Evolutionary conservation across 2,329 filamentous ascomycete species (phyloP).

Genomic region (Helicocarpus griseus): DNA sequence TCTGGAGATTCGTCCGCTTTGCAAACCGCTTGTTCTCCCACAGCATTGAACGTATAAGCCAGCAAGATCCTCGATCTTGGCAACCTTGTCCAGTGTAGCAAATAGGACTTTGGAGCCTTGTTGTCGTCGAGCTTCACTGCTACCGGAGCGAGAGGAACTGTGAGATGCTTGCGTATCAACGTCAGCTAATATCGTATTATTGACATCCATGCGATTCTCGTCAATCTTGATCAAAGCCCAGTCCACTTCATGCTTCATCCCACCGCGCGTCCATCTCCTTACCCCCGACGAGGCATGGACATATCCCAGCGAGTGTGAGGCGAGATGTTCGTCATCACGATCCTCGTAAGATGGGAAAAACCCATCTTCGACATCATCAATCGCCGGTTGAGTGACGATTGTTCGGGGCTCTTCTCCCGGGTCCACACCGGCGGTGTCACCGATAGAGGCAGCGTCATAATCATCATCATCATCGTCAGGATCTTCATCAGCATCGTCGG

Average conservation of each 20-base stretch:
- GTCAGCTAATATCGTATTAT: slow-evolving; percentile 52
- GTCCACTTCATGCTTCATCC: slow-evolving; percentile 81
- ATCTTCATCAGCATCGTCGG: slow-evolving; percentile 43
- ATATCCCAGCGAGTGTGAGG: slow-evolving; percentile 70
- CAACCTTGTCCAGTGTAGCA: slow-evolving; percentile 47
- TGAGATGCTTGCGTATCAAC: not conserved
- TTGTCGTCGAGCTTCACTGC: slow-evolving; percentile 38
- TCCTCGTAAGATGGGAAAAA: slow-evolving; percentile 75
- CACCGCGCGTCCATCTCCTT: slow-evolving; percentile 60
- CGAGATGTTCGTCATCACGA: slow-evolving; percentile 69
- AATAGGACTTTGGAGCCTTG: slow-evolving; percentile 17
- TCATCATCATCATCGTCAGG: slow-evolving; percentile 44
- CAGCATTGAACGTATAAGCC: slow-evolving; percentile 77
- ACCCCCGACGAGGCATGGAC: slow-evolving; percentile 87
- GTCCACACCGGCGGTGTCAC: slow-evolving; percentile 70
- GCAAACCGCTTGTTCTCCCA: slow-evolving; percentile 75
- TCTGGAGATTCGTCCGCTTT: slow-evolving; percentile 66
- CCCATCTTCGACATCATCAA: slow-evolving; percentile 73
- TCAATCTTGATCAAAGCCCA: slow-evolving; percentile 85
- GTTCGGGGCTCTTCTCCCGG: slow-evolving; percentile 67
- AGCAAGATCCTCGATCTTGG: slow-evolving; percentile 50
- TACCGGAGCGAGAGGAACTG: slow-evolving; percentile 12
- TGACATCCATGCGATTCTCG: slow-evolving; percentile 57
- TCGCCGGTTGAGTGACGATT: slow-evolving; percentile 79
- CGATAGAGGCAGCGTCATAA: slow-evolving; percentile 46